phyloP scores from a whole-genome alignment of 2,329 filamentous ascomycete genomes.

The Exophiala viscosa region DNA sequence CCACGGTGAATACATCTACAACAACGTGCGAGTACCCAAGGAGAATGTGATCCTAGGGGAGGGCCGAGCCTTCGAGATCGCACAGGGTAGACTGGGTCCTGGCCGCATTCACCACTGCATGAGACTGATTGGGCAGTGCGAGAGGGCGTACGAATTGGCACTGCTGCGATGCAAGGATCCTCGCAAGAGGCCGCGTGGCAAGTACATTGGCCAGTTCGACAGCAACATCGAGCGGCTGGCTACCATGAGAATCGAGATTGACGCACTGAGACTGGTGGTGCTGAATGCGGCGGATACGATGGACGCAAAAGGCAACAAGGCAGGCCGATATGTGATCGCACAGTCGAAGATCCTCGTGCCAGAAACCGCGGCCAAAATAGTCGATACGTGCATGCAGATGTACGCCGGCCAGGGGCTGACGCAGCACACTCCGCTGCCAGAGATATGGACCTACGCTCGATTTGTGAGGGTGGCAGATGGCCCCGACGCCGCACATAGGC shows the following conservation, averaged over 20 bases:
- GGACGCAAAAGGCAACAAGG: constrained; percentile 78
- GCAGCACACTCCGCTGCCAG: constrained; percentile 81
- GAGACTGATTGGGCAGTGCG: constrained; percentile 76
- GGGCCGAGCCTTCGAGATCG: constrained; percentile 85
- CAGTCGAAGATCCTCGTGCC: constrained; percentile 20
- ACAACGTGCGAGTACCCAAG: constrained; percentile 73
- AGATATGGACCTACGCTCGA: constrained; percentile 64
- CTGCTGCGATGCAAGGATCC: constrained; percentile 80
- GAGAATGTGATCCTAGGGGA: constrained; percentile 70
- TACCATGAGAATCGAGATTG: constrained; percentile 77
- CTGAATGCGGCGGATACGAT: constrained; percentile 86
- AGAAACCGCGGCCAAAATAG: constrained; percentile 11
- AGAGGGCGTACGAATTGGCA: constrained; percentile 83
- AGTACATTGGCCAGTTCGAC: constrained; percentile 75
- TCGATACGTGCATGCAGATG: constrained; percentile 24
- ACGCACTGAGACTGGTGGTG: constrained; percentile 75
- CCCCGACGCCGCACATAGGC: constrained; percentile 81
- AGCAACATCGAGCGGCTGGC: constrained; percentile 85
- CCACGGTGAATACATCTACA: constrained; percentile 77
- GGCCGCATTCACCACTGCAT: constrained; percentile 87
- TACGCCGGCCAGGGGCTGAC: constrained; percentile 73
- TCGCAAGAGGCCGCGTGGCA: constrained; percentile 76
- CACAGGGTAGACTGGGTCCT: constrained; percentile 81
- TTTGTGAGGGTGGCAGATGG: constrained; percentile 77
- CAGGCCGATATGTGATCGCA: constrained; percentile 70